Evolutionary conservation across 2,329 filamentous ascomycete genomes (phyloP), one percentile per base, ranked within the genome.

Genomic region (Tolypocladium guangdongense): DNA sequence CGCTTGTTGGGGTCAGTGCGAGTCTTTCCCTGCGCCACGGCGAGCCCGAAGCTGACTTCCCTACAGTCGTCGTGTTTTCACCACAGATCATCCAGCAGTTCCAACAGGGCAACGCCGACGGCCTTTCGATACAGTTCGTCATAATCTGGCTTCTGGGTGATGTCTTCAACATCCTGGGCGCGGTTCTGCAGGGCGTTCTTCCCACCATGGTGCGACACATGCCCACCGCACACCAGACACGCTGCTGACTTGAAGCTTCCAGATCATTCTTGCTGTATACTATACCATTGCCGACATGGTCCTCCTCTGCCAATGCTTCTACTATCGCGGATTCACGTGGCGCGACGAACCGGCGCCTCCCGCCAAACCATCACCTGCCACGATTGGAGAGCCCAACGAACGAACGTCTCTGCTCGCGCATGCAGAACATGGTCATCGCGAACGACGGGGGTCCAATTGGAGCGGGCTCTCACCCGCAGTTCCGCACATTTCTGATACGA

Each of bases 71-170:
- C 37, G 93, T 99, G 54, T 99, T 96, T 74, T 93, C 90, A 1
- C 93, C 93, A 2, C 93, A 99, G 63, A 96, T 99, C 62, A 86
- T 96, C 62, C 90, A 96, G 65, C 96, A 96, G 67, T 96, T 96
- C 73, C 85, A 84, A 58, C 82, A 90, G 53, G 76, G 82, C 59
- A 95, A 87, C 41, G 89, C 90, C 54, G 90, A 96, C 66, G 92
- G 90, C 2, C 78, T 97, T 1, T 95, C 89, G 0, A 81, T 96
- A 16, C 86, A 92, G 53, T 99, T 97, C 74, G 84, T 97, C 64
- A 84, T 95, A 56, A 82, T 95, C 63, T 99, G 93, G 93, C 79
- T 96, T 2, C 78, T 86, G 1, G 93, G 93, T 51, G 93, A 99
- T 83, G 84, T 96, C 59, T 96, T 96, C 77, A 97, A 97, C 67